Conservation (phyloP, 1,284 basidiomycete species). For the Cerioporus squamosus region DNA sequence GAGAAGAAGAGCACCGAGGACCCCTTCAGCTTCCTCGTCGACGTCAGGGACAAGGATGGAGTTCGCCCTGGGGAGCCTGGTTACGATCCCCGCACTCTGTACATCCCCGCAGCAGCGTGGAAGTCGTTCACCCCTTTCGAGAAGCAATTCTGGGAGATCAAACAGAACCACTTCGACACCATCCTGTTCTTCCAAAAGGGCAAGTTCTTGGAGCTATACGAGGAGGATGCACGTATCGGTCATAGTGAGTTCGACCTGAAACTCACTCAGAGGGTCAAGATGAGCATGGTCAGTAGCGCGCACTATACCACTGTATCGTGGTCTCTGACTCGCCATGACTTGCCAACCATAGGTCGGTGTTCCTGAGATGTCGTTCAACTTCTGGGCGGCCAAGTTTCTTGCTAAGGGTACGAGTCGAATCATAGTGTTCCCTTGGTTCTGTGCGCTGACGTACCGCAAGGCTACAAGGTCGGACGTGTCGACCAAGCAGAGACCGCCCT, state of each 20-base stretch:
- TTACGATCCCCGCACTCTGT: conserved; percentile 93
- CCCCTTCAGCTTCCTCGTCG: conserved; percentile 82
- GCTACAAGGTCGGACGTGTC: conserved; percentile 96
- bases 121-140: conserved; percentile 93
- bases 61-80: conserved; percentile 80
- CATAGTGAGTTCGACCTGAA: conserved; percentile 94
- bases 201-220: conserved; percentile 80
- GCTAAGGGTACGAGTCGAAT: conserved; percentile 69
- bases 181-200: conserved; percentile 98
- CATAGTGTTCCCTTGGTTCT: neutral
- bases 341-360: conserved; percentile 82
- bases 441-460: conserved; percentile 38
- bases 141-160: conserved; percentile 98
- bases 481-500: conserved; percentile 96
- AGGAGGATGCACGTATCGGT: conserved; percentile 91
- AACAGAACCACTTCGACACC: conserved; percentile 93
- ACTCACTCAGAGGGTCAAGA: conserved; percentile 91
- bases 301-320: neutral
- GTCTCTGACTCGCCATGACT: too few relatives aligned
- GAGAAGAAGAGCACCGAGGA: conserved; percentile 84
- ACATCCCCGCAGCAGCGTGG: conserved; percentile 84
- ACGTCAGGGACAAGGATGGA: conserved; percentile 86
- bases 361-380: conserved; percentile 93
- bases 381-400: conserved; percentile 89
- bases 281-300: conserved; percentile 85